Conservation (phyloP, 768 basidiomycete genomes). For the Polyporus arcularius region DNA sequence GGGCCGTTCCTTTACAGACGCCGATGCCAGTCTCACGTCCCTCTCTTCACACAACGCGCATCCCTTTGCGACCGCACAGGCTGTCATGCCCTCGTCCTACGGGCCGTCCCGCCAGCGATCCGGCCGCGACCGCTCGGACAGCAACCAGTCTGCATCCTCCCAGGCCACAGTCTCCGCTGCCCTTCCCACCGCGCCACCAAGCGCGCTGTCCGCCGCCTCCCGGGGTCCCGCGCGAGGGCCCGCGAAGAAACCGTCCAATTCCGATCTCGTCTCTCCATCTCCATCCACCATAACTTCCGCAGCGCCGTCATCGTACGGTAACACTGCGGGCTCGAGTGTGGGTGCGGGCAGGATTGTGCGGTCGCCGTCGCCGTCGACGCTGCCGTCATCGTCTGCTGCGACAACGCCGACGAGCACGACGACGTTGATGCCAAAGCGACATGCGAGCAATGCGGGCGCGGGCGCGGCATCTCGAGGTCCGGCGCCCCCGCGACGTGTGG, state of each 20-base stretch:
- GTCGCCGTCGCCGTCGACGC: not conserved
- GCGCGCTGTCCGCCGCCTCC: not conserved
- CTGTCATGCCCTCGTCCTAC: not conserved
- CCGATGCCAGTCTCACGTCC: not conserved
- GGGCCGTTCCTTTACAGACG: slow-evolving; percentile 1
- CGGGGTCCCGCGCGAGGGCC: not conserved
- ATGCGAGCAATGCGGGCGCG: not conserved
- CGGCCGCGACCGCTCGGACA: not conserved
- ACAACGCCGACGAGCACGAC: slow-evolving; percentile 8
- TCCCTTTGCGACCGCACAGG: slow-evolving; percentile 18
- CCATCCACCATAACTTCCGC: not conserved
- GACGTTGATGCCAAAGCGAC: slow-evolving; percentile 2
- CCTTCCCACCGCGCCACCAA: not conserved
- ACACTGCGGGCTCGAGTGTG: too few species aligned
- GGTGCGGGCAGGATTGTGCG: not conserved
- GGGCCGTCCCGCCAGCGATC: not conserved
- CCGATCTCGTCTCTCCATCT: not conserved
- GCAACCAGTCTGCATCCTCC: not conserved
- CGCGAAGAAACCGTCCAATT: not conserved
- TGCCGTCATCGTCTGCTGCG: not conserved
- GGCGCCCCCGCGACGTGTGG: slow-evolving; percentile 9
- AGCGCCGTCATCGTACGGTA: too few species aligned
- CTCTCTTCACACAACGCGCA: slow-evolving; percentile 13
- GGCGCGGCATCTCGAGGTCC: not conserved
- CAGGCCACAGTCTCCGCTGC: not conserved